Evolutionary conservation across 2,329 filamentous ascomycete genomes (phyloP).

Genomic region (Diaporthe sp.): DNA sequence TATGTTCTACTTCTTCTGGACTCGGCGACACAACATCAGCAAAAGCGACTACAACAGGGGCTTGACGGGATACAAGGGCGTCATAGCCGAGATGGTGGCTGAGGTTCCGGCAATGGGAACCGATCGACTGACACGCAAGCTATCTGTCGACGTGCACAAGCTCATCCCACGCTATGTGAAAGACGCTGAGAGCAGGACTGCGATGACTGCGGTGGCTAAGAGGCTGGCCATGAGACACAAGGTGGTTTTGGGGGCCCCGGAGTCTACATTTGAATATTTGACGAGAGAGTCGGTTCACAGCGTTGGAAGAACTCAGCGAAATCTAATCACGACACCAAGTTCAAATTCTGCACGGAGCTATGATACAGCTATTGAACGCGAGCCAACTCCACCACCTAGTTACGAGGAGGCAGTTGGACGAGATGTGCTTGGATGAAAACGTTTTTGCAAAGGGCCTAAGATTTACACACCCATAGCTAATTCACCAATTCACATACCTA

Average conservation of each 20-base stretch:
- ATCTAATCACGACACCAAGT: rapidly evolving
- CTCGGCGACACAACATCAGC: slow-evolving; percentile 22
- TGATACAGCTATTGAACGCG: not conserved
- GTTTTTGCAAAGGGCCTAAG: no score
- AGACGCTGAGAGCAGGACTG: not conserved
- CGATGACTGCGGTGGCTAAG: not conserved
- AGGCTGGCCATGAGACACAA: not conserved
- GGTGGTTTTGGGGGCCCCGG: not conserved
- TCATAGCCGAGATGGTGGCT: slow-evolving; percentile 40
- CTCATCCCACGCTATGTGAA: slow-evolving; percentile 34
- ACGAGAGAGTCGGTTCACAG: not conserved
- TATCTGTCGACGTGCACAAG: slow-evolving; percentile 40
- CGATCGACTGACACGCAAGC: slow-evolving; percentile 39
- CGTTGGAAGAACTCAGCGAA: not conserved
- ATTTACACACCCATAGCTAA: no score
- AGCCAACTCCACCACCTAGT: not conserved
- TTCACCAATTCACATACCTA: no score
- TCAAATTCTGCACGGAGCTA: rapidly evolving
- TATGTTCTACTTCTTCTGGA: slow-evolving; percentile 38
- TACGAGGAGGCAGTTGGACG: not conserved
- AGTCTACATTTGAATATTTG: not conserved
- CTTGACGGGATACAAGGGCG: slow-evolving; percentile 38
- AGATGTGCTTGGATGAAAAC: not conserved
- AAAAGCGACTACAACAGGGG: not conserved
- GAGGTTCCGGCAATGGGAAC: slow-evolving; percentile 37